Evolutionary conservation across 768 basidiomycete genomes (phyloP).

Genomic region (Austroboletus festivus): DNA sequence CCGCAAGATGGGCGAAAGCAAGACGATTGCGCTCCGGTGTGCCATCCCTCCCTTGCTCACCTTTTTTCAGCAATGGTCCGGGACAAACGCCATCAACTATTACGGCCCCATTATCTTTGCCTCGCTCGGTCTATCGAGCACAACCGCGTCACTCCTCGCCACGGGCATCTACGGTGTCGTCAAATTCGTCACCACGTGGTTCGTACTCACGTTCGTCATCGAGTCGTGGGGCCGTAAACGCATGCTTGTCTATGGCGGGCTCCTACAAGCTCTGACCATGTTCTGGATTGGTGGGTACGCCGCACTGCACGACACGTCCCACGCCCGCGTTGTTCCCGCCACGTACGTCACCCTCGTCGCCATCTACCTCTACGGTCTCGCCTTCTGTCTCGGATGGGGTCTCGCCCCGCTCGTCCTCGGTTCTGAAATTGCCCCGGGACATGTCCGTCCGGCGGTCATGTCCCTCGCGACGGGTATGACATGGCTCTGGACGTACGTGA

Average conservation of each 20-base stretch:
- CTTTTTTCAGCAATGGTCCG: constrained; percentile 49
- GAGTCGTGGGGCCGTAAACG: constrained; percentile 48
- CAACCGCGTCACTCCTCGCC: constrained; percentile 43
- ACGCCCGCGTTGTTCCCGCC: no score
- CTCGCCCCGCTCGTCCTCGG: no score
- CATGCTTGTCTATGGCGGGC: constrained; percentile 46
- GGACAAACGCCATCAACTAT: constrained; percentile 55
- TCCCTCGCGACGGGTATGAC: no score
- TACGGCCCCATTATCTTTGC: constrained; percentile 52
- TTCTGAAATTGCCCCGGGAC: no score
- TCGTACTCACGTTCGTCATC: constrained; percentile 44
- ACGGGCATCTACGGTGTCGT: constrained; percentile 43
- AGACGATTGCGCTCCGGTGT: constrained; percentile 40
- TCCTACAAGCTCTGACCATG: constrained; percentile 44
- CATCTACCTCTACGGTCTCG: no score
- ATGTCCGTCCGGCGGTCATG: no score
- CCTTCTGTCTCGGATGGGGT: no score
- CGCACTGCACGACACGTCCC: constrained; percentile 33
- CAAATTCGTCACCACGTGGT: constrained; percentile 41
- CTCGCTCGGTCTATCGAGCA: constrained; percentile 44
- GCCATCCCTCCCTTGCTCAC: constrained; percentile 47
- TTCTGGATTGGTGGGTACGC: constrained; percentile 37
- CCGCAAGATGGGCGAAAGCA: constrained; percentile 42
- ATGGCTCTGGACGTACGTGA: no score
- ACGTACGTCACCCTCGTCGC: no score